phyloP scores from a whole-genome alignment of 495 filamentous ascomycete genomes.

The Collariella sp. region DNA sequence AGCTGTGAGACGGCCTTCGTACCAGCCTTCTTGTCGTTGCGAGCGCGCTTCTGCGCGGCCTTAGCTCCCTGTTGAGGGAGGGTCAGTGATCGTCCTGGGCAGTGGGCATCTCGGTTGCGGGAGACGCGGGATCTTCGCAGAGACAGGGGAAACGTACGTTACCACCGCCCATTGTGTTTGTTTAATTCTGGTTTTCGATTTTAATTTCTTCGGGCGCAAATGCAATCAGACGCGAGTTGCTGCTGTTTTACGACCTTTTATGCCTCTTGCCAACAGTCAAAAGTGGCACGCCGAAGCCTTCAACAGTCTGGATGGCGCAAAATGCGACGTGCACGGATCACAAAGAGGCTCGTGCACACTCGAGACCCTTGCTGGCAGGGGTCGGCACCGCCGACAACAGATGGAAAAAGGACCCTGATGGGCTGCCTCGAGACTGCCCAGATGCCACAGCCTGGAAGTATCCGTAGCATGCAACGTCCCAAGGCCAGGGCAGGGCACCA shows the following conservation, averaged over 20 bases:
- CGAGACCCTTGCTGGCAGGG: too few species aligned
- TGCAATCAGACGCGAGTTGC: not conserved
- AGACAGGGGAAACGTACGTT: constrained; percentile 37
- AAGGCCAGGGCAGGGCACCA: not conserved
- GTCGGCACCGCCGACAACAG: too few species aligned
- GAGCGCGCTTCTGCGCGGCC: constrained; percentile 50
- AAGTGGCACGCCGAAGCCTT: constrained; percentile 9
- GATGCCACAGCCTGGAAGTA: too few species aligned
- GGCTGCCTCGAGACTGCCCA: too few species aligned
- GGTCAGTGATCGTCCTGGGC: constrained; percentile 1
- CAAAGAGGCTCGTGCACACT: not conserved
- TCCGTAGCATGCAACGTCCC: not conserved
- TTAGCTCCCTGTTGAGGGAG: constrained; percentile 41
- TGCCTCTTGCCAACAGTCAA: constrained; percentile 8
- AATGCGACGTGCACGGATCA: not conserved
- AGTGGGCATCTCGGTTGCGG: not conserved
- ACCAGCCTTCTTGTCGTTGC: constrained; percentile 40
- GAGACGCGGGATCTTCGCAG: constrained; percentile 2
- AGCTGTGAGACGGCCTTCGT: constrained; percentile 49
- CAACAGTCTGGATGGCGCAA: not conserved
- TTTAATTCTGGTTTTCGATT: not conserved
- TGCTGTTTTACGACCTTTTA: not conserved
- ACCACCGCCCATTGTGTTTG: constrained; percentile 39
- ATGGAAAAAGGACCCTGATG: too few species aligned
- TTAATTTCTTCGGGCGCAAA: not conserved